phyloP scores from a whole-genome alignment of 345 rosid species.

The Citrus unshiu region DNA sequence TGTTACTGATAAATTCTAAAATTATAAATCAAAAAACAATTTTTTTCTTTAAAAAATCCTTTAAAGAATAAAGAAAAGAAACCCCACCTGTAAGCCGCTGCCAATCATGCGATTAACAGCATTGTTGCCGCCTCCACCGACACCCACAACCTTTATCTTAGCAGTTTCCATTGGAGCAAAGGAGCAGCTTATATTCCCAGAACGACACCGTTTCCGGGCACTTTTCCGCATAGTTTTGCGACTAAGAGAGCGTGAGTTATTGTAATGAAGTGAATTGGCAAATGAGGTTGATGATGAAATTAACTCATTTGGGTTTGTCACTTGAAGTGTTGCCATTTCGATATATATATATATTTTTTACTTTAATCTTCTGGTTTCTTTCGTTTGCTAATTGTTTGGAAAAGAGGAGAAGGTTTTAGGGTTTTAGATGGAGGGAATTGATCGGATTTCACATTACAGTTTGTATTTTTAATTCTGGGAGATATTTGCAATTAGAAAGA shows the following conservation, averaged over 20 bases:
- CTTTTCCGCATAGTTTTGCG: slow-evolving; percentile 14
- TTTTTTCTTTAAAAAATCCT: not conserved
- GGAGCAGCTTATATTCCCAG: slow-evolving; percentile 49
- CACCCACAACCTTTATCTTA: slow-evolving; percentile 89
- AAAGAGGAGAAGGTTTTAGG: slow-evolving; percentile 30
- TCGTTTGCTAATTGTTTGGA: no score
- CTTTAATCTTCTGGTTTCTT: no score
- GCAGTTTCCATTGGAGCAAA: slow-evolving; percentile 77
- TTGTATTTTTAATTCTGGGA: not conserved
- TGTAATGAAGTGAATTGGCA: slow-evolving; percentile 12
- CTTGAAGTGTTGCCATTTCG: slow-evolving; percentile 51
- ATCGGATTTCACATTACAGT: not conserved
- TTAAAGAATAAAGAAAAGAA: not conserved
- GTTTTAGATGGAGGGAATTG: slow-evolving; percentile 30
- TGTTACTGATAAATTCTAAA: not conserved
- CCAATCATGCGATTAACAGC: slow-evolving; percentile 98
- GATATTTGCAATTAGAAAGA: slow-evolving; percentile 3
- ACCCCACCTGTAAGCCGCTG: slow-evolving; percentile 76
- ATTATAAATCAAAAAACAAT: not conserved
- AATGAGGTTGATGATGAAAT: slow-evolving; percentile 38
- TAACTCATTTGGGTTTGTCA: slow-evolving; percentile 45
- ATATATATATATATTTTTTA: no score
- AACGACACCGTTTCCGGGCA: slow-evolving; percentile 30
- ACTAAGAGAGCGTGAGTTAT: slow-evolving; percentile 23
- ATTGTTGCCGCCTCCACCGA: slow-evolving; percentile 99